Base-by-base conservation (phyloP, 2,329 filamentous ascomycete genomes). In the Aspergillus aculeatus region DNA sequence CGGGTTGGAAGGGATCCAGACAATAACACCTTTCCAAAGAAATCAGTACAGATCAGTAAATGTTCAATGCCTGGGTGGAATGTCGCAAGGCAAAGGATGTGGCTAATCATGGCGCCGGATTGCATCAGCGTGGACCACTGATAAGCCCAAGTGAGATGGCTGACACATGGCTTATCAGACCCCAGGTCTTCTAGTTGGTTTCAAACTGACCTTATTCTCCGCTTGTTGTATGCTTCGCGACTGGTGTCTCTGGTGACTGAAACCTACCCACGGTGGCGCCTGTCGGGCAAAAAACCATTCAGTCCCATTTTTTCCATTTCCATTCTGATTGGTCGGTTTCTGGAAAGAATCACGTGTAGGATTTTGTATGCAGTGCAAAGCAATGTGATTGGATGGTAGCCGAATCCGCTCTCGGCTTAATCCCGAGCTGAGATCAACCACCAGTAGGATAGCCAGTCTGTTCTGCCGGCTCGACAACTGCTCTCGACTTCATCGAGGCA, bases 111-210 rank as follows among this genome's bases (percentile, higher is more conserved):
- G 50, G 48, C 51, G 26, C 53, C 35, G 51, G 16, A 63, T 63
- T 19, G 61, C 59, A 61, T 63, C 61, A 59, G 47, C 56, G 23
- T 16, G 44, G 24, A 32, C 56, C 53, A 57, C 32, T 59, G 21
- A 50, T 14, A 55, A 5, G 35, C 31, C 21, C 21, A 19, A 31
- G 12, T n/a, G 21, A 32, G n/a, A 21, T 32, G 16, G n/a, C 29
- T 11, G 16, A n/a, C 19, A 29, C 48, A 50, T 50, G n/a, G 12
- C 32, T 35, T 35, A 35, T 26, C 21, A 49, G 47, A 24, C 10
- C 24, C 47, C 11, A 5, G 32, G 7, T 19, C 38, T 19, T n/a
- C 16, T 16, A 7, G 6, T 44, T 19, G 14, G 38, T 44, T 44
- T 19, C 14, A 44, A 5, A 44, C 16, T n/a, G 6, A 16, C 38